phyloP scores from a whole-genome alignment of 208 protist species.

The Phytomonas sp. region DNA sequence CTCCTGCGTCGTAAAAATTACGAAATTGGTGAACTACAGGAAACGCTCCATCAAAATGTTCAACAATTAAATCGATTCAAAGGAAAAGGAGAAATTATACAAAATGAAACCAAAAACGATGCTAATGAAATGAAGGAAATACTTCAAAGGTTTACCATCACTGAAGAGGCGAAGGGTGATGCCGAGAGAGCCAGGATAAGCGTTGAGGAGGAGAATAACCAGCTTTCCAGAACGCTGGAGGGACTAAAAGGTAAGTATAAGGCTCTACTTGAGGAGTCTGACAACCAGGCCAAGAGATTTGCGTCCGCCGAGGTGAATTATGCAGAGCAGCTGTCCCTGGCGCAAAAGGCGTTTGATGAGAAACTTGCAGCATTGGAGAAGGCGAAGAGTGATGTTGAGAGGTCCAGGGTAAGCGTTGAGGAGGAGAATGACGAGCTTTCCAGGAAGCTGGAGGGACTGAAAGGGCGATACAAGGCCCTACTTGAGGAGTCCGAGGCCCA shows the following conservation, averaged over 20 bases:
- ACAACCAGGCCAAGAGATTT: neutral
- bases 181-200: neutral
- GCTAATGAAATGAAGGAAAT: too few relatives aligned
- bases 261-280: neutral
- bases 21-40: constrained; percentile 9
- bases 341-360: too few relatives aligned
- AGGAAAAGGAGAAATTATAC: too few relatives aligned
- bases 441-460: neutral
- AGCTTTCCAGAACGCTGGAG: constrained; percentile 10
- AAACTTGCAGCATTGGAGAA: too few relatives aligned
- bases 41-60: too few relatives aligned
- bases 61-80: too few relatives aligned
- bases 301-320: neutral
- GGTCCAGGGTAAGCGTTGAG: neutral
- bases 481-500: constrained; percentile 3
- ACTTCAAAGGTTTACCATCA: too few relatives aligned
- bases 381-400: too few relatives aligned
- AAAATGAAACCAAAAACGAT: too few relatives aligned
- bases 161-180: neutral
- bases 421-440: constrained; percentile 1
- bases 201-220: constrained; percentile 6
- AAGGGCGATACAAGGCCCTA: neutral
- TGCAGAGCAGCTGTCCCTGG: neutral
- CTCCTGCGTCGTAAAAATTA: constrained; percentile 22
- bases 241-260: neutral